Percentiles rank a stretch among this genome's conserved stretches.
These are phyloP conservation scores for Comarum palustre DNA, from an alignment of 306 rosid species.

Conservation along the genomic window DNA sequence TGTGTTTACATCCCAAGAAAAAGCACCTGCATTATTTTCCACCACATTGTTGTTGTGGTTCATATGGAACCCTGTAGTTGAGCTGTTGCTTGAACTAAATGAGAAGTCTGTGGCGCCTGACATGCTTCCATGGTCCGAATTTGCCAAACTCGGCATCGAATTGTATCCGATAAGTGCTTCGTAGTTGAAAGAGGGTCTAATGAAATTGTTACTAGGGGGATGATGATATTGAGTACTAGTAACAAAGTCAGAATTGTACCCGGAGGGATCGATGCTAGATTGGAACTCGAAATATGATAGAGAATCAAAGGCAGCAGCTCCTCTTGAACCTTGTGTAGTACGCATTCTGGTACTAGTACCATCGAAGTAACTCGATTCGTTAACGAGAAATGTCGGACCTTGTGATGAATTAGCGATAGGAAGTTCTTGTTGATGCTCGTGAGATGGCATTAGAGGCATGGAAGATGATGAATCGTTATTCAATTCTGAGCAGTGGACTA, in stretches of 20 bases:
- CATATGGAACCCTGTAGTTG: slow-evolving; percentile 50
- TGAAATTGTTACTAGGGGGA: neutral
- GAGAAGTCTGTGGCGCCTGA: slow-evolving; percentile 55
- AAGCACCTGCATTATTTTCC: slow-evolving; percentile 47
- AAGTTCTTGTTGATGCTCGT: slow-evolving; percentile 24
- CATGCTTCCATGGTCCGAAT: slow-evolving; percentile 60
- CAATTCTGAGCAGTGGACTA: slow-evolving; percentile 34
- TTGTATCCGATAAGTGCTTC: slow-evolving; percentile 34
- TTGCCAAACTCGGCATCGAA: slow-evolving; percentile 74
- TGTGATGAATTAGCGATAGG: slow-evolving; percentile 37
- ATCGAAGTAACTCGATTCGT: slow-evolving; percentile 43
- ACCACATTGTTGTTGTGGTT: slow-evolving; percentile 29
- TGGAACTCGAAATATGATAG: slow-evolving; percentile 52
- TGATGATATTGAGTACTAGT: slow-evolving; percentile 28
- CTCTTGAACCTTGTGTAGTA: slow-evolving; percentile 44
- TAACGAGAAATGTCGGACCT: slow-evolving; percentile 53
- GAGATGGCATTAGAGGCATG: slow-evolving; percentile 31
- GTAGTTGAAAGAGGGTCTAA: slow-evolving; percentile 21
- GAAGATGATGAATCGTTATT: slow-evolving; percentile 10
- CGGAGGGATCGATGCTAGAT: slow-evolving; percentile 28
- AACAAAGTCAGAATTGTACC: slow-evolving; percentile 29
- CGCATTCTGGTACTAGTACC: slow-evolving; percentile 19
- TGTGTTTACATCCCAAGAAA: slow-evolving; percentile 48
- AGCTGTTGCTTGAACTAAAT: slow-evolving; percentile 72
- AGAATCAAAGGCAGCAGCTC: slow-evolving; percentile 43